phyloP scores from a whole-genome alignment of 2,329 filamentous ascomycete species.

The Epichloe gansuensis region DNA sequence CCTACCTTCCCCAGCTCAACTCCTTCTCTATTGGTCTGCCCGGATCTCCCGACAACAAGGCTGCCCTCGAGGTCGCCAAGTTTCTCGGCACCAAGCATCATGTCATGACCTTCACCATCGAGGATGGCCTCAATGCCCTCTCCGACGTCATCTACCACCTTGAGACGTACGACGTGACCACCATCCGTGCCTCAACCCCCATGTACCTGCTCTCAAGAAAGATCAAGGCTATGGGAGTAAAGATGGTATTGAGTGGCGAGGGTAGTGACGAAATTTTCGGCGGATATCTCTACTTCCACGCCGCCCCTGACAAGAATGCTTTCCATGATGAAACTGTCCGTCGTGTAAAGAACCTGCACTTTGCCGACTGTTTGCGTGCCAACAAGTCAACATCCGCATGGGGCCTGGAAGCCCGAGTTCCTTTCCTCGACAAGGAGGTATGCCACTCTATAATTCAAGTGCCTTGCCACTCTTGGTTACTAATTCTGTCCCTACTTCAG shows the following conservation, averaged over 20 bases:
- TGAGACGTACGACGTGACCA: slow-evolving; percentile 96
- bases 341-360: slow-evolving; percentile 89
- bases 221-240: slow-evolving; percentile 98
- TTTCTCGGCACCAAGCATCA: slow-evolving; percentile 98
- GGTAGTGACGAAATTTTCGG: slow-evolving; percentile 98
- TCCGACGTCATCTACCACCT: slow-evolving; percentile 98
- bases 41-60: slow-evolving; percentile 81
- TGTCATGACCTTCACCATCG: slow-evolving; percentile 94
- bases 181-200: slow-evolving; percentile 92
- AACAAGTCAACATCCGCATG: slow-evolving; percentile 99
- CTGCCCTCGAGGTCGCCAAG: slow-evolving; percentile 84
- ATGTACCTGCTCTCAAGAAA: slow-evolving; percentile 98
- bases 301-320: slow-evolving; percentile 77
- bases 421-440: slow-evolving; percentile 88
- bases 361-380: slow-evolving; percentile 91
- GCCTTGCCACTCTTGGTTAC: neutral
- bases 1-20: slow-evolving; percentile 88
- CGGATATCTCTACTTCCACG: slow-evolving; percentile 97
- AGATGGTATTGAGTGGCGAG: slow-evolving; percentile 97
- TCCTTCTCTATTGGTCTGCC: slow-evolving; percentile 97
- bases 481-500: slow-evolving; percentile 21
- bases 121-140: slow-evolving; percentile 92
- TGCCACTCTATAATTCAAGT: slow-evolving; percentile 10
- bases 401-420: slow-evolving; percentile 95
- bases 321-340: slow-evolving; percentile 94